Conservation (phyloP, 306 rosid species). For the Vicia faba region DNA sequence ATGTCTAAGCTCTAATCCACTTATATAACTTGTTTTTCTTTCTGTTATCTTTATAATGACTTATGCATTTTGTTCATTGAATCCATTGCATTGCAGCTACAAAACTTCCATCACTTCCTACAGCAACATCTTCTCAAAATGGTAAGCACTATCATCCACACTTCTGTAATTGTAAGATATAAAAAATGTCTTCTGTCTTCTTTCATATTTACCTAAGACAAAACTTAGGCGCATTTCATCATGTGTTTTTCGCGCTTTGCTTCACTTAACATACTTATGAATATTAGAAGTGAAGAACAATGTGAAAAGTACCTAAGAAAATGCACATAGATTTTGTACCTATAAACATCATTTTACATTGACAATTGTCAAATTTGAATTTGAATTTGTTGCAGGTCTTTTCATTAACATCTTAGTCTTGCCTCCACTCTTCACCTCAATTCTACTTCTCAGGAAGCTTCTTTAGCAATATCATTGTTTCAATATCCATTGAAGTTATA, state of each 20-base stretch:
- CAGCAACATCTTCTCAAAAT: background rate
- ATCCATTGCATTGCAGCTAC: slow-evolving; percentile 1
- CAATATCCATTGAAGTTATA: background rate
- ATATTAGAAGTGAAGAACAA: too few relatives aligned
- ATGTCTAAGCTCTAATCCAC: background rate
- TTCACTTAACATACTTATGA: too few relatives aligned
- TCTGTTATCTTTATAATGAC: background rate
- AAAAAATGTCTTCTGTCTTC: too few relatives aligned
- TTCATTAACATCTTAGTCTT: slow-evolving; percentile 1
- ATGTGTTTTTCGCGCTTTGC: too few relatives aligned
- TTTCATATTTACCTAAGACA: too few relatives aligned
- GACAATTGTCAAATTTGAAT: background rate
- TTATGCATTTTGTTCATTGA: background rate
- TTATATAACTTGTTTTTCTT: background rate
- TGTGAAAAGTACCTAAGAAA: too few relatives aligned
- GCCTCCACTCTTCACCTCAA: slow-evolving; percentile 8
- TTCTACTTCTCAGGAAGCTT: slow-evolving; percentile 1
- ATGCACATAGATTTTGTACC: too few relatives aligned
- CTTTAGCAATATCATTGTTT: slow-evolving; percentile 6
- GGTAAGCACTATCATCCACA: background rate
- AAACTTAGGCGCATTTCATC: too few relatives aligned
- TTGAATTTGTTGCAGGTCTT: background rate
- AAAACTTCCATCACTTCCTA: slow-evolving; percentile 8
- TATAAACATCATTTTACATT: background rate
- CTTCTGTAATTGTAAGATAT: too few relatives aligned